Evolutionary conservation across 805 yeast species (phyloP), one percentile per base, ranked within the genome.

Genomic region (Naumovozyma baii): DNA sequence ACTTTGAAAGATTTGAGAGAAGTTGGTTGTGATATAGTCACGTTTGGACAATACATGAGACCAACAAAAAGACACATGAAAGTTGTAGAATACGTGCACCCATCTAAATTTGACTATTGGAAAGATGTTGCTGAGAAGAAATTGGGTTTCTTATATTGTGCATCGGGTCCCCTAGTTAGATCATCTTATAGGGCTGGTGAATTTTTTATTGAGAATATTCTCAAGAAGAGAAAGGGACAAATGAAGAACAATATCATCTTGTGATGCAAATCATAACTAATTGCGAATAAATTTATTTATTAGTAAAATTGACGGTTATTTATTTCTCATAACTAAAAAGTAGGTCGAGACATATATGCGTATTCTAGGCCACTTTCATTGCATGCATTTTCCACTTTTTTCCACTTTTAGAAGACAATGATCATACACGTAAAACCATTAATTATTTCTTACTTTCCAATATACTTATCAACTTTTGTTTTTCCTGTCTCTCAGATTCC

Each of bases 1-100:
- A 80, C 96, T 0, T 60, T 92, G 53, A 69, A 62, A 45, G 94
- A 85, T 58, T 68, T 94, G 49, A 74, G 97, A 46, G 76, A 66
- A 15, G 73, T 80, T 33, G 66, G 72, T 7, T 92, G 94, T 61
- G 97, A 92, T 56, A 95, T 92, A 37, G 96, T 92, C 14, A 92
- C 99, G 0, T 92, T 92, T 64, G 99, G 99, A 29, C 99, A 92
- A 65, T 92, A 92, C 63, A 92, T 92, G 96, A 75, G 98, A 60
- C 99, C 99, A 34, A 92, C 99, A 2, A 92, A 84, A 64, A 79
- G 98, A 57, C 99, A 92, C 62, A 87, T 92, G 94, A 88, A 88
- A 67, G 99, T 92, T 33, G 96, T 85, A 9, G 96, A 90, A 51
- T 92, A 92, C 54, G 76, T 92, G 15, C 82, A 78, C 18, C 99